These are phyloP conservation scores for Dovyalis caffra DNA, from an alignment of 345 rosid genomes.

Conservation along the genomic window DNA sequence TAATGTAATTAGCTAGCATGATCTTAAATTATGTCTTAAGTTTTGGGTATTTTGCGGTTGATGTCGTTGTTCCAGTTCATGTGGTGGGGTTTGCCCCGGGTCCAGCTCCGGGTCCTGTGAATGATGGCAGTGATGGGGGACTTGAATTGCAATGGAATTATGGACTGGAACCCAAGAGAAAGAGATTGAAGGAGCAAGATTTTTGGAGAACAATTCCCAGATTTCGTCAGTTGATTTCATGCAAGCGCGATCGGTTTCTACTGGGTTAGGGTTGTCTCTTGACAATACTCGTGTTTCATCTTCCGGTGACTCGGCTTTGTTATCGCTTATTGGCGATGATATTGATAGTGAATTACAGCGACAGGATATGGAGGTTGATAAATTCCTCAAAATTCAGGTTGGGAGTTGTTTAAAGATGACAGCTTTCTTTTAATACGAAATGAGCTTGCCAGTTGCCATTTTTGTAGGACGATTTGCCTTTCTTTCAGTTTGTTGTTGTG, in stretches of 20 bases:
- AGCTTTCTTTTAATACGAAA: not conserved
- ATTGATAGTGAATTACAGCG: constrained; percentile 59
- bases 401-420: constrained; percentile 10
- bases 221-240: constrained; percentile 71
- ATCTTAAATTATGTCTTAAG: not conserved
- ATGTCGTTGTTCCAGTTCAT: constrained; percentile 51
- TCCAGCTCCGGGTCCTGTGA: constrained; percentile 34
- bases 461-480: not conserved
- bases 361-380: constrained; percentile 69
- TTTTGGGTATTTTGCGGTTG: not conserved
- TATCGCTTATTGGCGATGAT: constrained; percentile 59
- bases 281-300: constrained; percentile 59
- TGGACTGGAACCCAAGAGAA: constrained; percentile 56
- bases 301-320: constrained; percentile 58
- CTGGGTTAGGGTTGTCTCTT: constrained; percentile 81
- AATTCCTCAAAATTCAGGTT: constrained; percentile 80
- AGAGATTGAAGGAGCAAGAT: constrained; percentile 69
- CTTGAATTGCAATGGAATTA: constrained; percentile 58
- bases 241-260: constrained; percentile 66
- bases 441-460: constrained; percentile 1
- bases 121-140: constrained; percentile 52
- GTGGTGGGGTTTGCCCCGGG: constrained; percentile 81
- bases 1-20: not conserved
- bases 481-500: not conserved
- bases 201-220: constrained; percentile 70